phyloP scores from a whole-genome alignment of 305 asterid genomes.

The Fraxinus sp. region DNA sequence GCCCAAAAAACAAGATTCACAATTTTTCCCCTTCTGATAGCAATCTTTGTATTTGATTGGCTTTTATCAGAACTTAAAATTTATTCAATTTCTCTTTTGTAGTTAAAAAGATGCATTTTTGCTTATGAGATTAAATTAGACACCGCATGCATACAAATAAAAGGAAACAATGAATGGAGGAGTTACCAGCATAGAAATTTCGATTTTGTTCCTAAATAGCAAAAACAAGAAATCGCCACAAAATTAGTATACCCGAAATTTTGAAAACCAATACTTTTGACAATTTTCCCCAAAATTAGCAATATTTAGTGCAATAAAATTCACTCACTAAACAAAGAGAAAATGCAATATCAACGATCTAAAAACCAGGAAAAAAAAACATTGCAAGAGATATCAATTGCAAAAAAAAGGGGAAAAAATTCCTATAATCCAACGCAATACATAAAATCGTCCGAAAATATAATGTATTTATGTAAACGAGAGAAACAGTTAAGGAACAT shows the following conservation, averaged over 20 bases:
- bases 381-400: background rate
- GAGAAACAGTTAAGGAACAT: background rate
- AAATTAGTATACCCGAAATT: background rate
- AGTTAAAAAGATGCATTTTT: background rate
- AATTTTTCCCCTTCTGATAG: background rate
- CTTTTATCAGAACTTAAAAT: background rate
- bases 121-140: background rate
- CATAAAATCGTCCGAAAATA: background rate
- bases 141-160: background rate
- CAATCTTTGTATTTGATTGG: background rate
- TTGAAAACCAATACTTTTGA: background rate
- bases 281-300: background rate
- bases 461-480: background rate
- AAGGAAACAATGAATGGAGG: background rate
- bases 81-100: background rate
- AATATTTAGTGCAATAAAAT: background rate
- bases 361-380: background rate
- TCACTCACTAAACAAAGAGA: background rate
- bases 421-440: background rate
- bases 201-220: background rate
- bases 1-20: background rate
- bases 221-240: background rate
- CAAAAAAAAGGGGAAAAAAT: background rate
- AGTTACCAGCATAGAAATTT: background rate
- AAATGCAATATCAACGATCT: constrained; percentile 27